A percentile compares a stretch with the other conserved stretches of the same genome.
Evolutionary conservation across 768 basidiomycete genomes (phyloP).

Genomic region (Trametes cubensis): DNA sequence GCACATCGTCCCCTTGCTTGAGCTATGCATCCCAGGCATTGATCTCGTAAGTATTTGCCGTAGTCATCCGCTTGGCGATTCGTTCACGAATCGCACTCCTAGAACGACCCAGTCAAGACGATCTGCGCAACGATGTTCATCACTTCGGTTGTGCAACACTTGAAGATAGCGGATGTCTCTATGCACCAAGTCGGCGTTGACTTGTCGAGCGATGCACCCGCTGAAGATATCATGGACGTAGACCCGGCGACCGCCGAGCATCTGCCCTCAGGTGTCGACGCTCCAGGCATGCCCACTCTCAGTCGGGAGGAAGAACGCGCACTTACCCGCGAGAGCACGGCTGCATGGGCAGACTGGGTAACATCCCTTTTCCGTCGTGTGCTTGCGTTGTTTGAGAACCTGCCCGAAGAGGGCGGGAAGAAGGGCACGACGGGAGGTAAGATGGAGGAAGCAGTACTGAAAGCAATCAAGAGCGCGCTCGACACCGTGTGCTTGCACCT

Average conservation of each 20-base stretch:
- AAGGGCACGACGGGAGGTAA: conserved; percentile 86
- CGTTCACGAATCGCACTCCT: conserved; percentile 1
- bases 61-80: neutral
- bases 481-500: conserved; percentile 83
- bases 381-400: conserved; percentile 83
- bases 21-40: conserved; percentile 88
- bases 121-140: conserved; percentile 82
- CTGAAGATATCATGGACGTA: conserved; percentile 57
- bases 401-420: conserved; percentile 93
- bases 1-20: conserved; percentile 84
- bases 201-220: conserved; percentile 54
- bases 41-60: conserved; percentile 63
- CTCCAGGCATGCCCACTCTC: conserved; percentile 43
- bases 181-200: conserved; percentile 59
- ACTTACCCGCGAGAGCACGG: conserved; percentile 76
- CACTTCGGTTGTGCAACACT: conserved; percentile 67
- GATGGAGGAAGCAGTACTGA: conserved; percentile 74
- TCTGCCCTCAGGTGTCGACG: conserved; percentile 57
- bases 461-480: conserved; percentile 76
- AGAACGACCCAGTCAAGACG: conserved; percentile 85
- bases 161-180: conserved; percentile 78
- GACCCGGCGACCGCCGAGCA: conserved; percentile 49
- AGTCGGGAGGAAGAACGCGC: conserved; percentile 70
- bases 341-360: conserved; percentile 84
- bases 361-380: conserved; percentile 76